These are phyloP conservation scores for Plenodomus lindquistii DNA, from an alignment of 2,329 filamentous ascomycete species.

Conservation along the genomic window DNA sequence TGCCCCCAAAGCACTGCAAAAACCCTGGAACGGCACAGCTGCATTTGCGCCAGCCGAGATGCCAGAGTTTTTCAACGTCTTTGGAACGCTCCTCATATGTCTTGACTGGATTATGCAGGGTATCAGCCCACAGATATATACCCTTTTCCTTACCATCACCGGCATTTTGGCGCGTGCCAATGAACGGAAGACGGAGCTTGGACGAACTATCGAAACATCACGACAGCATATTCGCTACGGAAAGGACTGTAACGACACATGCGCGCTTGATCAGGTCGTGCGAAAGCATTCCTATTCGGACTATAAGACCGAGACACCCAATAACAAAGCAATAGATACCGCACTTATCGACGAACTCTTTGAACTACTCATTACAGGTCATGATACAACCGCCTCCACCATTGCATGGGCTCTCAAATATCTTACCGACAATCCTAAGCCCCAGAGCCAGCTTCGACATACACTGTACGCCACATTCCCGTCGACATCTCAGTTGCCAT, in stretches of 20 bases:
- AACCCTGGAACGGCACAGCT: neutral
- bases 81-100: neutral
- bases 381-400: constrained; percentile 9
- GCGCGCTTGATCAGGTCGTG: constrained; percentile 6
- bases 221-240: neutral
- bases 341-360: constrained; percentile 9
- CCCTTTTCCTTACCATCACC: constrained; percentile 1
- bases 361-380: constrained; percentile 12
- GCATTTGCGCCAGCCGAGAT: neutral
- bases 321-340: neutral
- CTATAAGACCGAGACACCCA: neutral
- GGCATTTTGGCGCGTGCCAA: constrained; percentile 5
- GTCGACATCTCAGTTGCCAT: neutral
- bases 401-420: constrained; percentile 11
- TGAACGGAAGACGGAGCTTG: constrained; percentile 4
- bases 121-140: constrained; percentile 4
- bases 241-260: neutral
- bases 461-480: constrained; percentile 2
- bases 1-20: neutral
- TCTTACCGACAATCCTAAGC: constrained; percentile 4
- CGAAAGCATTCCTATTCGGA: neutral
- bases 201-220: neutral
- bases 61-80: constrained; percentile 3
- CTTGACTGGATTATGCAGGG: constrained; percentile 9
- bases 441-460: constrained; percentile 4